These are phyloP conservation scores for Pholiota molesta DNA, from an alignment of 768 basidiomycete genomes.

Conservation along the genomic window DNA sequence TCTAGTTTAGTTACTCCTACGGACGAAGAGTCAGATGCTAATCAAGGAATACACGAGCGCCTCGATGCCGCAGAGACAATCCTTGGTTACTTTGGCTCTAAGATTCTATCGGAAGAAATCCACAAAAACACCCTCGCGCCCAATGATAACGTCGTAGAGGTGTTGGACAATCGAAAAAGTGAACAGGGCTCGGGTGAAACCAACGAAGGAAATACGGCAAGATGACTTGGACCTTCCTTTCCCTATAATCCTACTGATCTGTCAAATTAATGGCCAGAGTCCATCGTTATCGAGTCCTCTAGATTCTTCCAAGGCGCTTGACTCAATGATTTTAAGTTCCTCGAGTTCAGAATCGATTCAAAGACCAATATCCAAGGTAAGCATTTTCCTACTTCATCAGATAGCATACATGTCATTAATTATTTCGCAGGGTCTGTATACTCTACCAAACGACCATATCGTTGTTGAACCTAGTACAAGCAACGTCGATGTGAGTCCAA, in stretches of 20 bases:
- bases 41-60: constrained; percentile 24
- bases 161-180: background rate
- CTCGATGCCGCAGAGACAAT: constrained; percentile 19
- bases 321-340: background rate
- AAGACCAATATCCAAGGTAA: constrained; percentile 15
- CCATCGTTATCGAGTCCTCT: background rate
- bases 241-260: background rate
- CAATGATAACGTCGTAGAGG: background rate
- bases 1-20: constrained; percentile 45
- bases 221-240: background rate
- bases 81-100: constrained; percentile 19
- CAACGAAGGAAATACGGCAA: background rate
- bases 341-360: constrained; percentile 18
- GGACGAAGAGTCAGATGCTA: constrained; percentile 31
- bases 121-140: background rate
- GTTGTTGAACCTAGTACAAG: constrained; percentile 16
- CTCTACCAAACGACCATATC: constrained; percentile 31
- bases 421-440: constrained; percentile 30
- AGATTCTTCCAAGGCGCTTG: background rate
- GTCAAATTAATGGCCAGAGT: background rate
- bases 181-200: background rate
- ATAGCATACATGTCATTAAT: background rate
- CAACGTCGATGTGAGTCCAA: constrained; percentile 9
- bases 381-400: background rate
- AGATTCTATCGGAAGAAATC: constrained; percentile 1